Percentiles rank a stretch among this genome's conserved stretches.
phyloP scores from a whole-genome alignment of 2,329 filamentous ascomycete species.

The Paecilomyces formosus region DNA sequence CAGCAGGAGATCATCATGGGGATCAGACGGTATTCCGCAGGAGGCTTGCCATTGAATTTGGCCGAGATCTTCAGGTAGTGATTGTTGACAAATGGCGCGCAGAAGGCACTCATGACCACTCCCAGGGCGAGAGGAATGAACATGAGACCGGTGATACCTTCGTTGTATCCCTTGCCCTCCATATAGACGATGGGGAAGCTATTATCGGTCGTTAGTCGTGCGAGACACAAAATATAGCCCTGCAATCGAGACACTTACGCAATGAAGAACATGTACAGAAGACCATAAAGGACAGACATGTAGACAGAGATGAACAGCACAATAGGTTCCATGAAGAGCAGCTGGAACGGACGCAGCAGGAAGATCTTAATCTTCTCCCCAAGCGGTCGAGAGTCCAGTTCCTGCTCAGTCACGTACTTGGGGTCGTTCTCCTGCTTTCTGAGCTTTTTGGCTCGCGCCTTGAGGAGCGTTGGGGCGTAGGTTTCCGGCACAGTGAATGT shows the following conservation, averaged over 20 bases:
- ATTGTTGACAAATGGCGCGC: slow-evolving; percentile 67
- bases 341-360: slow-evolving; percentile 73
- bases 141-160: slow-evolving; percentile 72
- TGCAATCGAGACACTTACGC: slow-evolving; percentile 41
- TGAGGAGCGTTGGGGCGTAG: slow-evolving; percentile 72
- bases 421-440: slow-evolving; percentile 60
- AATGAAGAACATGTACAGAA: slow-evolving; percentile 48
- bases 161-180: slow-evolving; percentile 68
- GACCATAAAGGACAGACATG: slow-evolving; percentile 64
- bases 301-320: slow-evolving; percentile 77
- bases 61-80: slow-evolving; percentile 63
- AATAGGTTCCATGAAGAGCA: slow-evolving; percentile 77
- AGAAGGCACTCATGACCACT: slow-evolving; percentile 59
- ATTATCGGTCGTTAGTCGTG: slow-evolving; percentile 8
- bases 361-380: slow-evolving; percentile 64
- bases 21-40: slow-evolving; percentile 69
- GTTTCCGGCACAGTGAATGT: slow-evolving; percentile 88
- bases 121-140: slow-evolving; percentile 78
- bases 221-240: neutral
- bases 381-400: slow-evolving; percentile 66
- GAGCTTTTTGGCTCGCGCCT: slow-evolving; percentile 61
- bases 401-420: slow-evolving; percentile 69
- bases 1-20: slow-evolving; percentile 76
- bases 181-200: slow-evolving; percentile 59
- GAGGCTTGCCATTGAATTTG: slow-evolving; percentile 63